A percentile compares a stretch with the other conserved stretches of the same genome.
phyloP scores from a whole-genome alignment of 2,329 filamentous ascomycete species.

The Hymenoscyphus albidus region DNA sequence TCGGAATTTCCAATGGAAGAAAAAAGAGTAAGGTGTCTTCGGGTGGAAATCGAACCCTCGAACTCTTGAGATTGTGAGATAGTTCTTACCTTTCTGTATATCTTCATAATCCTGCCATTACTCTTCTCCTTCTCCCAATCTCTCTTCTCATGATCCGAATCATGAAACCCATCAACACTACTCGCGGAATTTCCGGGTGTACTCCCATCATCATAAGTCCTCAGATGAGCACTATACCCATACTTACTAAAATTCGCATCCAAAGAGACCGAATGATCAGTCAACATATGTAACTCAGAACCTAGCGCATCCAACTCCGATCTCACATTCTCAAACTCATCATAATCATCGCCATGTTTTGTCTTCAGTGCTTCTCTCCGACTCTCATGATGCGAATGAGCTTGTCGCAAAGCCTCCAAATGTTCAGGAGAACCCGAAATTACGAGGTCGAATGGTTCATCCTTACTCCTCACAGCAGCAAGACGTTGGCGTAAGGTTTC shows the following conservation, averaged over 20 bases:
- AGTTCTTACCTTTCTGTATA: conserved; percentile 46
- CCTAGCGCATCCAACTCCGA: conserved; percentile 50
- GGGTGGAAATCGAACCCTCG: neutral
- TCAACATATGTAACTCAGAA: conserved; percentile 50
- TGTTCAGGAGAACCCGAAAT: conserved; percentile 52
- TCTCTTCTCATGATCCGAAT: conserved; percentile 34
- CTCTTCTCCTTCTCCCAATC: conserved; percentile 36
- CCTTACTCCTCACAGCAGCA: conserved; percentile 33
- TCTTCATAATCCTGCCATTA: conserved; percentile 46
- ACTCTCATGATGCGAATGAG: conserved; percentile 51
- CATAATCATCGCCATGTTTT: conserved; percentile 48
- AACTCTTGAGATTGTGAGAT: neutral
- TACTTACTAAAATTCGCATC: conserved; percentile 61
- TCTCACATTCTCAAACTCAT: conserved; percentile 54
- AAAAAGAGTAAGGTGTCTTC: conserved; percentile 5
- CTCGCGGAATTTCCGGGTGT: conserved; percentile 20
- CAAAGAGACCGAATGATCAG: conserved; percentile 50
- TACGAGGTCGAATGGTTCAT: conserved; percentile 49
- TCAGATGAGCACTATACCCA: conserved; percentile 56
- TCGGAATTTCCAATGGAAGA: neutral
- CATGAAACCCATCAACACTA: conserved; percentile 26
- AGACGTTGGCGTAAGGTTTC: conserved; percentile 45
- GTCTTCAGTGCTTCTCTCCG: conserved; percentile 45
- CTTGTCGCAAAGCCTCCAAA: conserved; percentile 43
- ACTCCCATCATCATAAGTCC: conserved; percentile 42